phyloP scores from a whole-genome alignment of 495 filamentous ascomycete genomes.

The Aspergillus coremiiformis region DNA sequence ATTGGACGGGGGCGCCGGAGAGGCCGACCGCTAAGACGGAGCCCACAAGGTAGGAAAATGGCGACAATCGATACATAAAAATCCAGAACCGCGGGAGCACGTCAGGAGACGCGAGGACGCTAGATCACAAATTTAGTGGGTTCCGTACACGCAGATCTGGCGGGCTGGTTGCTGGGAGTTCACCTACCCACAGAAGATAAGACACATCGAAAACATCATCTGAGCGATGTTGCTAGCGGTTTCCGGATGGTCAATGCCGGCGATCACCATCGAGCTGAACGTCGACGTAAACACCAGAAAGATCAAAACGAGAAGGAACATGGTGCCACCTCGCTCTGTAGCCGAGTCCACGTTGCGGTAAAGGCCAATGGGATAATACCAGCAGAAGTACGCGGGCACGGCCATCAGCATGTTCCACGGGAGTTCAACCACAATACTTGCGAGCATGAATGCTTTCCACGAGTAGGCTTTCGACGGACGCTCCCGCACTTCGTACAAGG shows the following conservation, averaged over 20 bases:
- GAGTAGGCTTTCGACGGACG: conserved; percentile 76
- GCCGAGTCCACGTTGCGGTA: conserved; percentile 59
- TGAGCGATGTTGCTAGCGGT: conserved; percentile 59
- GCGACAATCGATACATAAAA: conserved; percentile 75
- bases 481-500: conserved; percentile 79
- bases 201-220: conserved; percentile 56
- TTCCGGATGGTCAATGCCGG: conserved; percentile 58
- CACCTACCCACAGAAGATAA: conserved; percentile 58
- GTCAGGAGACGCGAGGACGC: conserved; percentile 59
- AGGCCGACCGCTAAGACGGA: conserved; percentile 56
- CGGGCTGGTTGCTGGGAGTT: background rate
- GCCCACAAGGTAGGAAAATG: conserved; percentile 63
- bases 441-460: conserved; percentile 77
- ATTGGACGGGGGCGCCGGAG: conserved; percentile 50
- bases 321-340: conserved; percentile 53
- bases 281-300: conserved; percentile 46
- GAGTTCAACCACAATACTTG: conserved; percentile 67
- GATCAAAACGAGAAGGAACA: conserved; percentile 51
- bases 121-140: conserved; percentile 14
- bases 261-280: conserved; percentile 55
- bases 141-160: background rate
- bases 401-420: conserved; percentile 69
- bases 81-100: conserved; percentile 70
- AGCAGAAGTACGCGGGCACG: conserved; percentile 60
- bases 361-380: conserved; percentile 78